Base-by-base conservation (phyloP, 2,329 filamentous ascomycete species). In the Aspergillus arachidicola region DNA sequence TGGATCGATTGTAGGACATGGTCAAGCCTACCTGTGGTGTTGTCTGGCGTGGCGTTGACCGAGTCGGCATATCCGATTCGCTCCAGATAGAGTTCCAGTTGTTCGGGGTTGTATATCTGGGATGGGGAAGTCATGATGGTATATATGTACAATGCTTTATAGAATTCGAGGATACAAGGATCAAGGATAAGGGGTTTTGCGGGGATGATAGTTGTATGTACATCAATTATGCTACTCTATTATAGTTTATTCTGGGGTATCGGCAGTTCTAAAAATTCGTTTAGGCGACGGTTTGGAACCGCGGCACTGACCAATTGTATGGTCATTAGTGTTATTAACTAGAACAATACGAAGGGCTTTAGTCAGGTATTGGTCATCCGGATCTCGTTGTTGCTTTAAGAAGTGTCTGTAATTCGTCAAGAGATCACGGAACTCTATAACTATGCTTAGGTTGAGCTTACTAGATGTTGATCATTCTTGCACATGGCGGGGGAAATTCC, bases 71-170 rank as follows among this genome's bases (percentile, higher is more conserved):
- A 75, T 10, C 58, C 59, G 51, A 79, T 75, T 34, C 73, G 72
- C 38, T 68, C 58, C 28, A 80, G 71, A 61, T 81, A 81, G 48
- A 64, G 62, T 46, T 75, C 70, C 16, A 81, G 65, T 59, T 80
- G 78, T 0, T 75, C 67, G 19, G 73, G 66, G 30, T 74, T 75
- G 64, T 78, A 80, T 14, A 64, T 74, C 21, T 57, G 43, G 12
- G 58, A 16, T 57, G 16, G 12, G 10, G 51, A 23, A 26, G 51
- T 23, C 51, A 55, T 55, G 32, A 23, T 38, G 9, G 14, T 21
- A 36, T 54, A 36, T 36, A 51, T 30, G 21, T 32, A 23, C 30
- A 36, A 36, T 23, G 4, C 10, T 10, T 6, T 28, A 50, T 19
- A 9, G 1, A 16, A 48, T 48, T 11, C n/a, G 46, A 9, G 46